These are phyloP conservation scores for Epichloe coenophiala DNA, from an alignment of 2,329 filamentous ascomycete species.

Conservation along the genomic window DNA sequence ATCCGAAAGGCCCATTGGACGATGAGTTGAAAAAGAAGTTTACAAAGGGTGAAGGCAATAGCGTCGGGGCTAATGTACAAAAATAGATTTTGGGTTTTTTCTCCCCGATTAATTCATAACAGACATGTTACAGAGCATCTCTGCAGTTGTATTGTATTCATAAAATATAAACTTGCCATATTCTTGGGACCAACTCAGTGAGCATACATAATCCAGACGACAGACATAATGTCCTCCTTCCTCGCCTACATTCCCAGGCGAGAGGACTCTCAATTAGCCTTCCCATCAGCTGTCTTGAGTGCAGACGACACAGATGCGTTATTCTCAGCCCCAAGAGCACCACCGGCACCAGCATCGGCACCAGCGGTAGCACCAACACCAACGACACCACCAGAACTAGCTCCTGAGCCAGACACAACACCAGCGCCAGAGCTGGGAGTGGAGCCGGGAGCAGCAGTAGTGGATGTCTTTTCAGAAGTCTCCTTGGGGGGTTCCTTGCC, in stretches of 20 bases:
- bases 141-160: background rate
- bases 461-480: conserved; percentile 10
- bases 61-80: background rate
- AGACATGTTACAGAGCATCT: background rate
- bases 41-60: conserved; percentile 27
- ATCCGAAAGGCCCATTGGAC: conserved; percentile 52
- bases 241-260: too few relatives aligned
- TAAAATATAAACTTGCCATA: background rate
- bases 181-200: background rate
- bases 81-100: background rate
- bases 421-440: background rate
- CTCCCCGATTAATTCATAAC: too few relatives aligned
- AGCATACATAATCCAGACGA: background rate
- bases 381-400: background rate
- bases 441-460: conserved; percentile 8
- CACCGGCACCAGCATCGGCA: conserved; percentile 1
- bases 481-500: conserved; percentile 33
- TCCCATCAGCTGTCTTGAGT: conserved; percentile 13
- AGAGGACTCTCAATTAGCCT: conserved; percentile 6
- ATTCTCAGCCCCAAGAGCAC: conserved; percentile 5
- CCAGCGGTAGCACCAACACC: background rate
- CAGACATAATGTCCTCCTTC: background rate
- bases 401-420: background rate
- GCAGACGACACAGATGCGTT: conserved; percentile 8
- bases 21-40: conserved; percentile 48